These are phyloP conservation scores for Pichia sp. DNA, from an alignment of 1,139 yeast species.

Conservation along the genomic window DNA sequence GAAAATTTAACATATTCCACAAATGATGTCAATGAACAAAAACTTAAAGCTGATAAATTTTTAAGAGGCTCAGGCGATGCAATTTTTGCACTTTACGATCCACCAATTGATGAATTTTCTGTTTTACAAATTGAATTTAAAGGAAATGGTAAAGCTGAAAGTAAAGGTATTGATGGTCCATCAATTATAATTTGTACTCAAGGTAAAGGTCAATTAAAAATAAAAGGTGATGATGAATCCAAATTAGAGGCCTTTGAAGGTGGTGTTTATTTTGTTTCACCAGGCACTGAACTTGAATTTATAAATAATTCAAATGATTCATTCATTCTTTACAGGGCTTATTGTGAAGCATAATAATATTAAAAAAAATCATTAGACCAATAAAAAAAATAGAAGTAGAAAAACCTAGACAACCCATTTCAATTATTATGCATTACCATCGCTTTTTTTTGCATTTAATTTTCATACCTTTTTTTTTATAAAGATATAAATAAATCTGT, in stretches of 20 bases:
- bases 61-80: slow-evolving; percentile 65
- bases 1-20: slow-evolving; percentile 85
- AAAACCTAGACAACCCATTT: no score
- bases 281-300: slow-evolving; percentile 60
- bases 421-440: no score
- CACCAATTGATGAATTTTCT: slow-evolving; percentile 94
- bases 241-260: slow-evolving; percentile 54
- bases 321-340: slow-evolving; percentile 82
- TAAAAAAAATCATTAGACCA: not conserved
- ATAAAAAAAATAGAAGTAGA: no score
- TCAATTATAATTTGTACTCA: slow-evolving; percentile 79
- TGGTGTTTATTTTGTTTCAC: slow-evolving; percentile 77
- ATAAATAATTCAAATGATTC: slow-evolving; percentile 40
- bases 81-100: slow-evolving; percentile 67
- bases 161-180: slow-evolving; percentile 73
- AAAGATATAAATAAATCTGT: no score
- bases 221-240: slow-evolving; percentile 39
- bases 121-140: slow-evolving; percentile 74
- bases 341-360: slow-evolving; percentile 53
- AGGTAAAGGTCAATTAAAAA: slow-evolving; percentile 58
- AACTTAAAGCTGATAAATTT: slow-evolving; percentile 66
- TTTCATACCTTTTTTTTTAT: no score
- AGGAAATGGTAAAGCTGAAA: slow-evolving; percentile 35
- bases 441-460: no score
- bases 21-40: slow-evolving; percentile 87